Evolutionary conservation across 768 basidiomycete species (phyloP).

Genomic region (Gloeopeniophorella convolvens): DNA sequence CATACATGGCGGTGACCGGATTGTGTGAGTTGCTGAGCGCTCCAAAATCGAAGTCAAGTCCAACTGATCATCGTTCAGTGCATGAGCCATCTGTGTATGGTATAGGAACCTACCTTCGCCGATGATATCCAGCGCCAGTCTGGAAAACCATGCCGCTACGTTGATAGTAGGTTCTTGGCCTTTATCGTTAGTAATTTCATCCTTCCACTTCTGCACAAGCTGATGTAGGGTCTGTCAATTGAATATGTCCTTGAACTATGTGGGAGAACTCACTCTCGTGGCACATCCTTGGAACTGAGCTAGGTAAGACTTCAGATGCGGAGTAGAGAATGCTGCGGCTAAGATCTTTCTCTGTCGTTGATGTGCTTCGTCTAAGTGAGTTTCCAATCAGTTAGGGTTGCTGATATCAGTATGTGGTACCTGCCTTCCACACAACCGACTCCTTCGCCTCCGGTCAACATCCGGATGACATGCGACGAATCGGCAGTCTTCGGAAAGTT

Average conservation of each 20-base stretch:
- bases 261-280: conserved; percentile 4
- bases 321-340: conserved; percentile 26
- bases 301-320: conserved; percentile 25
- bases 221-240: conserved; percentile 8
- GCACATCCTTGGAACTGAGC: conserved; percentile 24
- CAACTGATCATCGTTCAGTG: neutral
- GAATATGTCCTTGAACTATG: neutral
- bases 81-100: neutral
- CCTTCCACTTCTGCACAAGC: conserved; percentile 24
- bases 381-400: neutral
- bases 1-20: conserved; percentile 9
- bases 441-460: conserved; percentile 23
- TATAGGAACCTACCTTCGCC: conserved; percentile 22
- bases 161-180: conserved; percentile 17
- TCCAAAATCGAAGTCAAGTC: conserved; percentile 12
- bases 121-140: conserved; percentile 27
- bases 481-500: conserved; percentile 24
- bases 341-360: conserved; percentile 28
- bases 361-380: conserved; percentile 20
- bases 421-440: conserved; percentile 21
- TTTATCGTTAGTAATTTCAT: conserved; percentile 18
- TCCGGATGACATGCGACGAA: conserved; percentile 9
- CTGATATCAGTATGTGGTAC: conserved; percentile 1
- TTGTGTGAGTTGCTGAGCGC: conserved; percentile 9
- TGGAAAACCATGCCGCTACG: conserved; percentile 21